Conservation (phyloP, 495 filamentous ascomycete species). For the Alectoria sarmentosa region DNA sequence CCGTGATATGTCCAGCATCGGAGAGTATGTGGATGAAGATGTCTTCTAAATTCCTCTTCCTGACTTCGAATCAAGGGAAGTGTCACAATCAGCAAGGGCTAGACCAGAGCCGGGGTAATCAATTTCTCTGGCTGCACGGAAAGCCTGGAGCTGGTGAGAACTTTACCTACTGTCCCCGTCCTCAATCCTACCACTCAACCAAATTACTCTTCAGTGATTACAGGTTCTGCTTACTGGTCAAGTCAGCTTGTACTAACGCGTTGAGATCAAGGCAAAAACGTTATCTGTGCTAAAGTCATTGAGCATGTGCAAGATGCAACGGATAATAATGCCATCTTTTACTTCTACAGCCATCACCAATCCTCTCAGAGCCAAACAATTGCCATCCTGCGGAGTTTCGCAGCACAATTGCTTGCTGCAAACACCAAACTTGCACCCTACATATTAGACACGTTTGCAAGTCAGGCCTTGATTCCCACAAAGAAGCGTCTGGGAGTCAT, state of each 20-base stretch:
- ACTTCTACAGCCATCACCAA: constrained; percentile 17
- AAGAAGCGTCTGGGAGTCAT: constrained; percentile 16
- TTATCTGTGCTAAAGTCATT: constrained; percentile 25
- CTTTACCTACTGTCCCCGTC: no score
- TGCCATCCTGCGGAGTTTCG: constrained; percentile 19
- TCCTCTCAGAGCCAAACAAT: constrained; percentile 4
- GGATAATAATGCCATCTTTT: constrained; percentile 15
- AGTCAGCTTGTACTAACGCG: not conserved
- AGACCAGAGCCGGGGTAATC: not conserved
- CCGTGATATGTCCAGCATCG: no score
- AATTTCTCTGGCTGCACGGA: constrained; percentile 24
- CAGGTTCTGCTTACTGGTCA: not conserved
- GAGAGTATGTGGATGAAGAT: no score
- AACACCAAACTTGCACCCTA: constrained; percentile 22
- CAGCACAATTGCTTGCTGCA: constrained; percentile 18
- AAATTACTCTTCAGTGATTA: no score
- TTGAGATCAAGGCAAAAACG: constrained; percentile 20
- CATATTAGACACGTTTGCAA: constrained; percentile 22
- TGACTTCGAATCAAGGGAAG: no score
- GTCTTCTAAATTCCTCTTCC: no score
- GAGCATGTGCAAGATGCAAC: constrained; percentile 11
- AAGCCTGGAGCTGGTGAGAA: constrained; percentile 24
- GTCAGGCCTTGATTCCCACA: constrained; percentile 17
- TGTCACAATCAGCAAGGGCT: no score
- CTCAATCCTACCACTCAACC: no score